Conservation (phyloP, 164 flowering plant genomes). For the Houttuynia cordata region DNA sequence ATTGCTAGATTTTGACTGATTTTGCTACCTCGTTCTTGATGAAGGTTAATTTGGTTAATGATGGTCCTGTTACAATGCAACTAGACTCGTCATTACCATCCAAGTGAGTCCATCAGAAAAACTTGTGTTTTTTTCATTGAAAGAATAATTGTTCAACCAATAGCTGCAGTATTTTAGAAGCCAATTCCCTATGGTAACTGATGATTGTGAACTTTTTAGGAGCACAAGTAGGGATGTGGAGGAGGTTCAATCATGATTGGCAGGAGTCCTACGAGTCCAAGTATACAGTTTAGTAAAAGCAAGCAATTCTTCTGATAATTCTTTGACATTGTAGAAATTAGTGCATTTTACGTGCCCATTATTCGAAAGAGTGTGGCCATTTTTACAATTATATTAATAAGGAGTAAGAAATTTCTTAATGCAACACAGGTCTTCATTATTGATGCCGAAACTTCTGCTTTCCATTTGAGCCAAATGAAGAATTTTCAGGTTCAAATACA, state of each 20-base stretch:
- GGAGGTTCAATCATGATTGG: neutral
- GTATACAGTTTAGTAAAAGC: too few relatives aligned
- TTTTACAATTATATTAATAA: too few relatives aligned
- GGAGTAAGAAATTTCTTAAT: too few relatives aligned
- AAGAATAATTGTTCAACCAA: neutral
- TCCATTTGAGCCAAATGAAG: too few relatives aligned
- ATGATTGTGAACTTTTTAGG: neutral
- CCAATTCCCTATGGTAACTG: neutral
- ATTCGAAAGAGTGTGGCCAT: too few relatives aligned
- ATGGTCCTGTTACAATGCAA: slow-evolving; percentile 97
- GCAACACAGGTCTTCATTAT: too few relatives aligned
- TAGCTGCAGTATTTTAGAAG: neutral
- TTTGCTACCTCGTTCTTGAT: neutral
- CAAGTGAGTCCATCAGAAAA: slow-evolving; percentile 29
- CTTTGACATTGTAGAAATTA: too few relatives aligned
- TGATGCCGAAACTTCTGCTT: too few relatives aligned
- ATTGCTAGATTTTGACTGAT: slow-evolving; percentile 1
- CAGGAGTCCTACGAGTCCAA: neutral
- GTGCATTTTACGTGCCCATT: too few relatives aligned
- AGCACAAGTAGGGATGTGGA: neutral
- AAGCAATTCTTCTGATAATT: too few relatives aligned
- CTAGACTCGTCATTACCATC: slow-evolving; percentile 64
- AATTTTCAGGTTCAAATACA: too few relatives aligned
- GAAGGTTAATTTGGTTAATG: slow-evolving; percentile 83
- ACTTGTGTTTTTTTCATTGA: neutral